Conservation (phyloP, 2,329 filamentous ascomycete species). For the Acarospora socialis region DNA sequence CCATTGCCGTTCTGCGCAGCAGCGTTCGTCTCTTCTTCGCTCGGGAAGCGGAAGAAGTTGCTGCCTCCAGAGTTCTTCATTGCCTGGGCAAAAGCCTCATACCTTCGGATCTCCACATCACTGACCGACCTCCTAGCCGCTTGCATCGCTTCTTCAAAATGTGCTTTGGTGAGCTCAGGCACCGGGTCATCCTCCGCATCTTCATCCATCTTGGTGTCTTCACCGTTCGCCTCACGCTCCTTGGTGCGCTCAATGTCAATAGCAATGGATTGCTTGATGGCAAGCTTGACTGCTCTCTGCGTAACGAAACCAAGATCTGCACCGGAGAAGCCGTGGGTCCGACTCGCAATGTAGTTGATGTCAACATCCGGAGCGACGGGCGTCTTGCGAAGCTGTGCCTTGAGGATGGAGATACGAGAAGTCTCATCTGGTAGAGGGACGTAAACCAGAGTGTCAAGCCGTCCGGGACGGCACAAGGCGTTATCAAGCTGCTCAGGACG, state of each 20-base stretch:
- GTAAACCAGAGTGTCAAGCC: conserved; percentile 97
- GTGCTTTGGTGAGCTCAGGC: conserved; percentile 84
- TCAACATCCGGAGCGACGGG: conserved; percentile 80
- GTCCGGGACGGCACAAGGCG: conserved; percentile 91
- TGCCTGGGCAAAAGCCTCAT: conserved; percentile 95
- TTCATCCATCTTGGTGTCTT: conserved; percentile 70
- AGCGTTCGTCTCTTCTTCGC: conserved; percentile 40
- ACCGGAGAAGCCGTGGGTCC: conserved; percentile 98
- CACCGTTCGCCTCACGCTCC: conserved; percentile 72
- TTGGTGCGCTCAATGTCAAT: conserved; percentile 80
- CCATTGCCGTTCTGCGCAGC: conserved; percentile 34
- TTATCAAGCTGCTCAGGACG: conserved; percentile 97
- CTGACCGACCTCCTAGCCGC: conserved; percentile 84
- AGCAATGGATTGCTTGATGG: conserved; percentile 92
- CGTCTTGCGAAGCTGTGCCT: conserved; percentile 95
- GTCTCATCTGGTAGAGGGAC: conserved; percentile 88
- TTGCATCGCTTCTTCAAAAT: conserved; percentile 98
- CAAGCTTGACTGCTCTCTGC: conserved; percentile 96
- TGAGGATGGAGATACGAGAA: conserved; percentile 79
- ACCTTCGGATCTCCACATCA: conserved; percentile 93
- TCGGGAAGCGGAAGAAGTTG: conserved; percentile 95
- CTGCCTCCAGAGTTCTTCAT: conserved; percentile 97
- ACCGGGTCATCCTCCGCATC: conserved; percentile 72
- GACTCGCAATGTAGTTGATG: conserved; percentile 79
- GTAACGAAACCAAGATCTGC: conserved; percentile 98